Base-by-base conservation (phyloP, 1,284 basidiomycete species). In the Uromyces viciae-fabae region DNA sequence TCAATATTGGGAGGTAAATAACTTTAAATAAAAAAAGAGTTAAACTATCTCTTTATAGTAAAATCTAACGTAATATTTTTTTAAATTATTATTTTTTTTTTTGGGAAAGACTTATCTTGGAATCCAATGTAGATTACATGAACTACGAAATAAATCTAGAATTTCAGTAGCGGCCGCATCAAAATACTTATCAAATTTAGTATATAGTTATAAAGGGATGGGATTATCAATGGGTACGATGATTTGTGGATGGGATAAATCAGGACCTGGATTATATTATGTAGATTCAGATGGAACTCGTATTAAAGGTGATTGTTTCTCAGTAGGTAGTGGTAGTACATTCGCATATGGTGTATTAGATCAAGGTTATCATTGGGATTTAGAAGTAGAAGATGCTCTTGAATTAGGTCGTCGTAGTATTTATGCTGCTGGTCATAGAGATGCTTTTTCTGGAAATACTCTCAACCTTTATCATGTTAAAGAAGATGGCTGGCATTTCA, bases 221-320 rank as follows among this genome's bases (percentile, higher is more conserved):
- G 97, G 97, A 4, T 88, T 99, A 82, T 96, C 94, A 86, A 99
- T 99, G 96, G 97, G 97, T 81, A 99, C 97, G 1, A 99, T 99
- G 97, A 97, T 99, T 83, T 98, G 95, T 85, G 97, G 97, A 38
- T 99, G 96, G 95, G 97, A 99, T 88, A 99, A 98, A 89, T 98
- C 96, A 90, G 96, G 97, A 0, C 96, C 96, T n/a, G 91, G 94
- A 17, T 89, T 99, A 49, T 99, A 95, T 88, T 99, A 99, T 86
- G 97, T 99, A 80, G 97, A 99, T 87, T 96, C 94, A 19, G 97
- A 99, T 83, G 97, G 97, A 52, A 93, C 94, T 14, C 91, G 97
- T 33, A 88, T 99, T 78, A 98, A 96, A 86, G 96, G 97, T 64
- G 92, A 99, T 87, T 87, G 98, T 19, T 99, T 99, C 89, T 98